phyloP scores from a whole-genome alignment of 2,329 filamentous ascomycete genomes.

The Diaporthe ilicicola region DNA sequence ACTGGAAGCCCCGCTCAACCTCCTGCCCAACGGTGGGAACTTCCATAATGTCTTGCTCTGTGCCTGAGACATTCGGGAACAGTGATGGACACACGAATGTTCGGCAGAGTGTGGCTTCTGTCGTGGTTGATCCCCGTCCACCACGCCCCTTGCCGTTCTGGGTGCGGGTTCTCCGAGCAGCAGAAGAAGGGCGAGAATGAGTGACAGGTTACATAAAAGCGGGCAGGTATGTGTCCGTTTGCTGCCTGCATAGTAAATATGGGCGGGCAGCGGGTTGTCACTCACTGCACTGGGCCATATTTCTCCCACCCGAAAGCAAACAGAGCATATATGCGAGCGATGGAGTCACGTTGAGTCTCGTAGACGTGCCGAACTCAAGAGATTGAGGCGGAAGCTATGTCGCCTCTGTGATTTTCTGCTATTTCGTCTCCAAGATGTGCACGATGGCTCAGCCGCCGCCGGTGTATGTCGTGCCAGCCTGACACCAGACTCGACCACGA shows the following conservation, averaged over 20 bases:
- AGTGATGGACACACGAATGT: constrained; percentile 17
- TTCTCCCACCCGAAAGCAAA: constrained; percentile 17
- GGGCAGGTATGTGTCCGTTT: constrained; percentile 23
- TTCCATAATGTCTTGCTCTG: constrained; percentile 22
- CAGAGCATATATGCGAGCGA: background rate
- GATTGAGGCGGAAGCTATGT: background rate
- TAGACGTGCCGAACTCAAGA: background rate
- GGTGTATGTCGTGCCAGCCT: background rate
- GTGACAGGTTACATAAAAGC: constrained; percentile 23
- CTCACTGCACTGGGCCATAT: background rate
- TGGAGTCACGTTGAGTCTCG: background rate
- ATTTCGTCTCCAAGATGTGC: background rate
- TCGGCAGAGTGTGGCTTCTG: constrained; percentile 22
- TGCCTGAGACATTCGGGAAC: constrained; percentile 33
- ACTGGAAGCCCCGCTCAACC: background rate
- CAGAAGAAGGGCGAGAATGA: background rate
- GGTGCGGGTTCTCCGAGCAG: background rate
- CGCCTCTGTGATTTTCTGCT: background rate
- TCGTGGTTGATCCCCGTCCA: background rate
- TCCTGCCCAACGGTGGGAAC: background rate
- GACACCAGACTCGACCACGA: constrained; percentile 25
- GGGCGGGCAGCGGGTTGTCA: background rate
- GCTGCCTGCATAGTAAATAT: background rate
- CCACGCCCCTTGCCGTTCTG: background rate
- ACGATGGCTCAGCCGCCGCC: background rate